These are phyloP conservation scores for Aspergillus nomiae DNA, from an alignment of 2,329 filamentous ascomycete species.

Conservation along the genomic window DNA sequence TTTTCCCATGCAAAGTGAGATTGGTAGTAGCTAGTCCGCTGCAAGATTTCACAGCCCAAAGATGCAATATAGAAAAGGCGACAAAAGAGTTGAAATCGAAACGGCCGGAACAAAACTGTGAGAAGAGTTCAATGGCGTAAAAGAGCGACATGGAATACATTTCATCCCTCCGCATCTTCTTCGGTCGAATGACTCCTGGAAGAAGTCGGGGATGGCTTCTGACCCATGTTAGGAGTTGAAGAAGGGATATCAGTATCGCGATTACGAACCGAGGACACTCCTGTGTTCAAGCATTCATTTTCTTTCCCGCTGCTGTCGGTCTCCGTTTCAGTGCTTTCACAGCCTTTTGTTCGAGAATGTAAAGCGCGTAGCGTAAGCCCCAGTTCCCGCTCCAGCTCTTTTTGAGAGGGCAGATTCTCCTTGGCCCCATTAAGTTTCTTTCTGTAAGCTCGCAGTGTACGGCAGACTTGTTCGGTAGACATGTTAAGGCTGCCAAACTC, in stretches of 20 bases:
- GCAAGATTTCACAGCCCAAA: not conserved
- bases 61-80: not conserved
- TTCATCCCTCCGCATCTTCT: not conserved
- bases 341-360: constrained; percentile 31
- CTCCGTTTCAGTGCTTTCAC: constrained; percentile 36
- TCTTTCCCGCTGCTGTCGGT: constrained; percentile 44
- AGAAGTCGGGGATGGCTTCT: not conserved
- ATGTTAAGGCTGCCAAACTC: constrained; percentile 52
- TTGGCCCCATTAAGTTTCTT: constrained; percentile 57
- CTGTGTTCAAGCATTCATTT: constrained; percentile 25
- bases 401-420: constrained; percentile 52
- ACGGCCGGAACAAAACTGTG: not conserved
- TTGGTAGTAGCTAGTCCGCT: not conserved
- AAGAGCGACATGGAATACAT: not conserved
- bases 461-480: constrained; percentile 60
- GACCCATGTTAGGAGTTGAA: not conserved
- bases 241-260: too few relatives aligned
- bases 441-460: constrained; percentile 59
- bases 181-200: not conserved
- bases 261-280: not conserved
- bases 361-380: constrained; percentile 44
- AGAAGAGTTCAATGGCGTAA: not conserved
- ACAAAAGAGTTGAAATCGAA: not conserved
- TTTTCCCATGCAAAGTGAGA: not conserved
- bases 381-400: constrained; percentile 61